Evolutionary conservation across 192 early-diverging fungal species (phyloP).

Genomic region (Coemansia aciculifera): DNA sequence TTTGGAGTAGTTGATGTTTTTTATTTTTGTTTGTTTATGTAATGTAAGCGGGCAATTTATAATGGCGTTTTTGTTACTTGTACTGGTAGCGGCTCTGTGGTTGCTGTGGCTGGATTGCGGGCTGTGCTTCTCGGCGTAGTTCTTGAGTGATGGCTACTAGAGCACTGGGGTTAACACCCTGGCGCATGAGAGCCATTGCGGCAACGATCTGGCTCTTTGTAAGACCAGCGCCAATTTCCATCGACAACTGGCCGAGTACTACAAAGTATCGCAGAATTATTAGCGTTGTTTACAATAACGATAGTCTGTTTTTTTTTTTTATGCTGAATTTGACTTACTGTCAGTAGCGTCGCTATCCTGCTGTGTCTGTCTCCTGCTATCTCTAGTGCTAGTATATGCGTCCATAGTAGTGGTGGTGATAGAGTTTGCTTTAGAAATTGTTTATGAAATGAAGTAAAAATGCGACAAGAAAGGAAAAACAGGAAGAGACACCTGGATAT

Average conservation of each 20-base stretch:
- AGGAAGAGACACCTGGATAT: neutral
- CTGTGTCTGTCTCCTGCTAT: neutral
- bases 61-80: neutral
- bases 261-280: neutral
- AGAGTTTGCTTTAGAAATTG: neutral
- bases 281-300: neutral
- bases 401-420: constrained; percentile 2
- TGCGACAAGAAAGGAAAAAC: neutral
- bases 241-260: constrained; percentile 42
- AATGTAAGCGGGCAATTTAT: neutral
- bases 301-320: neutral
- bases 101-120: neutral
- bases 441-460: neutral
- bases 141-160: constrained; percentile 51
- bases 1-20: neutral
- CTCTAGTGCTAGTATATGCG: neutral
- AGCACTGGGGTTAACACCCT: constrained; percentile 47
- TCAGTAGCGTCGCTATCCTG: neutral
- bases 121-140: constrained; percentile 35
- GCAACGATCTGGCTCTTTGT: constrained; percentile 44
- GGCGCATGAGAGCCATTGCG: constrained; percentile 40
- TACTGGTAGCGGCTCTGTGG: constrained; percentile 1
- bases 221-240: constrained; percentile 38
- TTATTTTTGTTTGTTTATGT: neutral
- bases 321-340: neutral